phyloP scores from a whole-genome alignment of 2,329 filamentous ascomycete species.

The Colletotrichum tropicicola region DNA sequence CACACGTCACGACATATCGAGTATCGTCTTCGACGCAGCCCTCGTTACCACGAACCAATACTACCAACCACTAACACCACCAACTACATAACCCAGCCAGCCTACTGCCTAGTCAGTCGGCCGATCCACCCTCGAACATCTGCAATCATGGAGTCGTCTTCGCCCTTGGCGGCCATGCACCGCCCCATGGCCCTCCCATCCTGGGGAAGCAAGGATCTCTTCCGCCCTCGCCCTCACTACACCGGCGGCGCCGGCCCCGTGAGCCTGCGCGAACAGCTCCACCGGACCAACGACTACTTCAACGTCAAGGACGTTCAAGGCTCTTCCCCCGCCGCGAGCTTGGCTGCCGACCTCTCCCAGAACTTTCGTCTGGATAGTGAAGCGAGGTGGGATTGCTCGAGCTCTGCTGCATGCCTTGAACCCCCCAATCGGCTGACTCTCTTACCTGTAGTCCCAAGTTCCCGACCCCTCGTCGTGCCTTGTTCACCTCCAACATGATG shows the following conservation, averaged over 20 bases:
- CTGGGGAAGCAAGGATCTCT: conserved; percentile 67
- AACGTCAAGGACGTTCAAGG: conserved; percentile 78
- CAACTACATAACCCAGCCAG: not conserved
- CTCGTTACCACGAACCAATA: conserved; percentile 3
- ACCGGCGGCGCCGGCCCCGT: conserved; percentile 66
- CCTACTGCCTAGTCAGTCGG: not conserved
- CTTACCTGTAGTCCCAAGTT: conserved; percentile 73
- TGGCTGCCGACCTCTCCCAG: conserved; percentile 93
- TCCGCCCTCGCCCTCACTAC: conserved; percentile 57
- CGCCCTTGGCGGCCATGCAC: conserved; percentile 91
- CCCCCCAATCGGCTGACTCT: conserved; percentile 29
- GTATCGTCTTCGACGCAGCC: conserved; percentile 33
- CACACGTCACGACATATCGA: conserved; percentile 38
- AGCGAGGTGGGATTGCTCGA: conserved; percentile 72
- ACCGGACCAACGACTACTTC: conserved; percentile 80
- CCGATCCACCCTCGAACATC: not conserved
- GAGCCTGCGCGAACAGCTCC: conserved; percentile 82
- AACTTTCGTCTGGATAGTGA: conserved; percentile 93
- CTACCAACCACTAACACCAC: conserved; percentile 7
- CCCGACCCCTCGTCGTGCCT: conserved; percentile 82
- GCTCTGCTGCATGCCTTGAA: conserved; percentile 28
- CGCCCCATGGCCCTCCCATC: conserved; percentile 67
- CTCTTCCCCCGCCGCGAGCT: conserved; percentile 88
- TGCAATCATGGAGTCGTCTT: conserved; percentile 83
- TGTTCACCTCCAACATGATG: conserved; percentile 81